Evolutionary conservation across 1,284 basidiomycete genomes (phyloP).

Genomic region (Wolfiporia cocos): DNA sequence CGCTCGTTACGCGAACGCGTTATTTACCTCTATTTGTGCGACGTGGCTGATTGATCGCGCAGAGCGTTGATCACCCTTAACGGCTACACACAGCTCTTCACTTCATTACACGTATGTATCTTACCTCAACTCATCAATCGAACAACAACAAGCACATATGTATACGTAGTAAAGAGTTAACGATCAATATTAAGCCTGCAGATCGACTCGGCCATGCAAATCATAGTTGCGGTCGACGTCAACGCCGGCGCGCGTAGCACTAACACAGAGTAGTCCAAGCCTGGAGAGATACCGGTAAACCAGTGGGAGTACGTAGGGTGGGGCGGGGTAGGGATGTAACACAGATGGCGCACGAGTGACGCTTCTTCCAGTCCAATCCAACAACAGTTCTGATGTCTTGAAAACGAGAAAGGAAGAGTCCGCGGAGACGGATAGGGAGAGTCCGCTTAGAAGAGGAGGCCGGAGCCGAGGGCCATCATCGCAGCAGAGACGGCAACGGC

Average conservation of each 20-base stretch:
- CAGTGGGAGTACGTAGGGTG: background rate
- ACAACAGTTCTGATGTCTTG: background rate
- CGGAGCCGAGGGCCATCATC: conserved; percentile 11
- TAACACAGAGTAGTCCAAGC: background rate
- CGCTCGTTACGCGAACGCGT: conserved; percentile 4
- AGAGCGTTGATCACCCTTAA: too few species aligned
- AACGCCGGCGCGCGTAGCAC: background rate
- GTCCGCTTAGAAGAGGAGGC: background rate
- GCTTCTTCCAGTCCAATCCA: background rate
- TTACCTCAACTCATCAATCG: too few species aligned
- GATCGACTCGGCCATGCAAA: background rate
- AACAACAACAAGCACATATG: background rate
- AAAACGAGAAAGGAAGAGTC: background rate
- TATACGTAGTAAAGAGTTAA: background rate
- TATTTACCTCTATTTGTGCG: conserved; percentile 1
- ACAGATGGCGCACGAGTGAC: background rate
- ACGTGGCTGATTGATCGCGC: too few species aligned
- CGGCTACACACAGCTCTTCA: too few species aligned
- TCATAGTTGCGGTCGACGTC: background rate
- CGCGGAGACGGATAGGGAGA: background rate
- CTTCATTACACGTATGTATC: too few species aligned
- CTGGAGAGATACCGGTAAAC: background rate
- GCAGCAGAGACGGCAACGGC: conserved; percentile 6
- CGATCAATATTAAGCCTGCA: too few species aligned
- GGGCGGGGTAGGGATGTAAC: background rate